Conservation (phyloP, 2,329 filamentous ascomycete species). For the Nemania diffusa region DNA sequence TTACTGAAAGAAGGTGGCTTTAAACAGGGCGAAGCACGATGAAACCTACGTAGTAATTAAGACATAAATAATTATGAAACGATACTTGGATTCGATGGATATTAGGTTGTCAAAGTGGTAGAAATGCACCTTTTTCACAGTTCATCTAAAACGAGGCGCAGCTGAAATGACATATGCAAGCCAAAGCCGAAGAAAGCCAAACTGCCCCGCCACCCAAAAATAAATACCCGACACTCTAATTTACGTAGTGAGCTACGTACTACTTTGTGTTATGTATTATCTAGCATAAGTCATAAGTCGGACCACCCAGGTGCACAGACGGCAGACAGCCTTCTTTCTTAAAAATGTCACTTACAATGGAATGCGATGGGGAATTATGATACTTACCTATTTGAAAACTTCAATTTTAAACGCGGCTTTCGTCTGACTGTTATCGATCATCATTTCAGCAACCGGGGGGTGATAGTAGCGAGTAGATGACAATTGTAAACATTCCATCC, state of each 20-base stretch:
- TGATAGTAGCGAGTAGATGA: background rate
- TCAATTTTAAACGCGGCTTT: background rate
- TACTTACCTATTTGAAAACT: background rate
- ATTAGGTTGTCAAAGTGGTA: no score
- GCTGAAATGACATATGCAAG: constrained; percentile 26
- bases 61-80: constrained; percentile 3
- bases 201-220: constrained; percentile 22
- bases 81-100: background rate
- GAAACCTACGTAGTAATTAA: background rate
- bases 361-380: constrained; percentile 1
- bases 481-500: background rate
- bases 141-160: constrained; percentile 30
- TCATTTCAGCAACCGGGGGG: background rate
- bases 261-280: background rate
- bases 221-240: constrained; percentile 4
- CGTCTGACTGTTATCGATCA: background rate
- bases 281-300: no score
- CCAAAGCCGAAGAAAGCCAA: background rate
- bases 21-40: background rate
- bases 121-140: background rate
- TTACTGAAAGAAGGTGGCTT: background rate
- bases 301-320: constrained; percentile 6
- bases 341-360: constrained; percentile 15
- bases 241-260: background rate
- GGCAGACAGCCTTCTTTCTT: no score